phyloP scores from a whole-genome alignment of 106 monocot species.

The Dioscorea dumetorum region DNA sequence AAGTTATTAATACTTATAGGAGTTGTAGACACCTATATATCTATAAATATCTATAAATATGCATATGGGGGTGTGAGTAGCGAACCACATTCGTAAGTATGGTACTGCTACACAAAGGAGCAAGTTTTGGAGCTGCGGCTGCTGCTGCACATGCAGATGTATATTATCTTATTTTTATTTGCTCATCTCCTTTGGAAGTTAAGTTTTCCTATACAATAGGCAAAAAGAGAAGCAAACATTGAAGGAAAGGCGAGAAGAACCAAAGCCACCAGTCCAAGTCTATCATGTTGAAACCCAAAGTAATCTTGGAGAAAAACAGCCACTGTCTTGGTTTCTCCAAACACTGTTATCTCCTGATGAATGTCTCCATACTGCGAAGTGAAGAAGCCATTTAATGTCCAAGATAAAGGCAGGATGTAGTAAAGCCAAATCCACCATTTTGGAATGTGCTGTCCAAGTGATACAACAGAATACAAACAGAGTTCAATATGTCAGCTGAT shows the following conservation, averaged over 20 bases:
- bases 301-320: conserved; percentile 49
- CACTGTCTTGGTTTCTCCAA: conserved; percentile 45
- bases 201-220: neutral
- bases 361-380: conserved; percentile 63
- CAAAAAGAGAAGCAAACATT: conserved; percentile 52
- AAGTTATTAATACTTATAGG: too few species aligned
- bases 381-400: conserved; percentile 57
- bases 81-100: too few species aligned
- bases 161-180: too few species aligned
- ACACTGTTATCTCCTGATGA: conserved; percentile 29
- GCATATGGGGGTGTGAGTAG: too few species aligned
- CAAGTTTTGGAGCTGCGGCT: too few species aligned
- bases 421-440: conserved; percentile 14
- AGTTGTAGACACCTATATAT: too few species aligned
- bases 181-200: too few species aligned
- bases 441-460: conserved; percentile 55
- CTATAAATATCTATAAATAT: too few species aligned
- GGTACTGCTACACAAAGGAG: too few species aligned
- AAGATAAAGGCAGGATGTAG: conserved; percentile 44
- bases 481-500: too few species aligned
- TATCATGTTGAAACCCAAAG: conserved; percentile 45
- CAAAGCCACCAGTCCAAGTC: conserved; percentile 28
- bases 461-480: too few species aligned
- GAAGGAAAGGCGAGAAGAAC: conserved; percentile 32
- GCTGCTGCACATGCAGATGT: too few species aligned